Evolutionary conservation across 306 rosid species (phyloP).

Genomic region (Dryas alaskensis): DNA sequence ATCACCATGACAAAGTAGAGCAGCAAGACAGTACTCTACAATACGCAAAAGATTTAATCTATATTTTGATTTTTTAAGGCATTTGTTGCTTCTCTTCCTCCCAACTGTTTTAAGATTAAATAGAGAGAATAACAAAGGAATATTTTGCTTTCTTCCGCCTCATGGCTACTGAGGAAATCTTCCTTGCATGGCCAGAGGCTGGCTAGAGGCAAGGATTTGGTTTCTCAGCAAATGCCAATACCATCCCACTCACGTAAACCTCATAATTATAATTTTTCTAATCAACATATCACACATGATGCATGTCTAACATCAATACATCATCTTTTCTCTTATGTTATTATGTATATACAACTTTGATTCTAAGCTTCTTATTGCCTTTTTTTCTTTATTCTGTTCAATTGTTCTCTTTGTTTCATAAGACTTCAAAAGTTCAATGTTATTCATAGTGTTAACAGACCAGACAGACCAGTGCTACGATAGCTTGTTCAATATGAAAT

Average conservation of each 20-base stretch:
- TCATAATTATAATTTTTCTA: neutral
- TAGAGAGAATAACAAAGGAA: slow-evolving; percentile 19
- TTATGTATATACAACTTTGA: slow-evolving; percentile 23
- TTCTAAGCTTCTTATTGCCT: slow-evolving; percentile 29
- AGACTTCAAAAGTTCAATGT: neutral
- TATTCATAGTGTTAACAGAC: slow-evolving; percentile 9
- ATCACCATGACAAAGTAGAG: slow-evolving; percentile 20
- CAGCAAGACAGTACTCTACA: neutral
- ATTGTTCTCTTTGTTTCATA: slow-evolving; percentile 5
- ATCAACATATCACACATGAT: neutral
- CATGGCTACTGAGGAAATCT: slow-evolving; percentile 26
- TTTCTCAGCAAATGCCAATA: slow-evolving; percentile 5
- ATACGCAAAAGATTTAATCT: neutral
- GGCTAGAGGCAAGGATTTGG: slow-evolving; percentile 13
- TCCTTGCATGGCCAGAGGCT: slow-evolving; percentile 14
- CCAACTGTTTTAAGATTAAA: neutral
- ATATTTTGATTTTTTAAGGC: neutral
- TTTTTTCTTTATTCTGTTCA: slow-evolving; percentile 6
- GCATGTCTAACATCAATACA: neutral
- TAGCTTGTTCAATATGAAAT: neutral
- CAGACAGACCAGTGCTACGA: neutral
- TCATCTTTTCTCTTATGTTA: neutral
- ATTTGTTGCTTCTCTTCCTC: slow-evolving; percentile 9
- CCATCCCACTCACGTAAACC: neutral
- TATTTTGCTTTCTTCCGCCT: slow-evolving; percentile 30